A percentile compares a stretch with the other conserved stretches of the same genome.
Evolutionary conservation across 2,329 filamentous ascomycete species (phyloP).

Genomic region (Claviceps pazoutovae): DNA sequence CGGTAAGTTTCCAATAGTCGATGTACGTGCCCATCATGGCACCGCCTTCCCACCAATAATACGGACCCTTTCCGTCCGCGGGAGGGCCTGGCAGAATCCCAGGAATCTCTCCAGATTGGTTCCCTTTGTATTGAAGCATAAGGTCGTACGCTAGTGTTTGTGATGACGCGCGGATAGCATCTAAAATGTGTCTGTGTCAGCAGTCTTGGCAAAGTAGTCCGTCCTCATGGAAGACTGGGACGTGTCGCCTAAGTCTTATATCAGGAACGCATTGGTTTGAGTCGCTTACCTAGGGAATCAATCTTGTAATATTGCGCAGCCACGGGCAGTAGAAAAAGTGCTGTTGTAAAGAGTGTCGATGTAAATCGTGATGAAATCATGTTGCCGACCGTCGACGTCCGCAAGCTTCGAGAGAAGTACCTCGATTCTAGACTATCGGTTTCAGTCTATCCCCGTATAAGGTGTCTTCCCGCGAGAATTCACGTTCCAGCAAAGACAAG

Average conservation of each 20-base stretch:
- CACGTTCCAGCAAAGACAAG: neutral
- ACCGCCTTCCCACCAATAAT: constrained; percentile 65
- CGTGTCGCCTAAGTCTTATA: neutral
- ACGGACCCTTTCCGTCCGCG: constrained; percentile 30
- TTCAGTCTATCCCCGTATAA: neutral
- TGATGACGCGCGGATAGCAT: constrained; percentile 32
- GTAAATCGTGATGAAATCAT: constrained; percentile 2
- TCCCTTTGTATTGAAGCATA: constrained; percentile 36
- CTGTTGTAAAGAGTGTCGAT: constrained; percentile 2
- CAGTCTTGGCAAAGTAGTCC: neutral
- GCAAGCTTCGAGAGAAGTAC: neutral
- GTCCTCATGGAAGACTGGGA: neutral
- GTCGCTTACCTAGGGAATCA: constrained; percentile 15
- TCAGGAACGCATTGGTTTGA: neutral
- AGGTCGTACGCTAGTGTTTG: constrained; percentile 34
- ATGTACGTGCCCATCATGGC: constrained; percentile 55
- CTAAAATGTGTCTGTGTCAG: constrained; percentile 19
- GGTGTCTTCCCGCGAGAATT: neutral
- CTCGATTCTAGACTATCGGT: neutral
- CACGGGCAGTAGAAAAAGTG: constrained; percentile 4
- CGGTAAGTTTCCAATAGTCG: constrained; percentile 57
- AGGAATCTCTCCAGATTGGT: constrained; percentile 35
- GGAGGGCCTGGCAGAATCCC: constrained; percentile 45
- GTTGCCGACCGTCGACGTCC: neutral
- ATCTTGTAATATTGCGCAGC: constrained; percentile 18